These are phyloP conservation scores for Diaporthe vexans DNA, from an alignment of 2,329 filamentous ascomycete genomes.

Conservation along the genomic window DNA sequence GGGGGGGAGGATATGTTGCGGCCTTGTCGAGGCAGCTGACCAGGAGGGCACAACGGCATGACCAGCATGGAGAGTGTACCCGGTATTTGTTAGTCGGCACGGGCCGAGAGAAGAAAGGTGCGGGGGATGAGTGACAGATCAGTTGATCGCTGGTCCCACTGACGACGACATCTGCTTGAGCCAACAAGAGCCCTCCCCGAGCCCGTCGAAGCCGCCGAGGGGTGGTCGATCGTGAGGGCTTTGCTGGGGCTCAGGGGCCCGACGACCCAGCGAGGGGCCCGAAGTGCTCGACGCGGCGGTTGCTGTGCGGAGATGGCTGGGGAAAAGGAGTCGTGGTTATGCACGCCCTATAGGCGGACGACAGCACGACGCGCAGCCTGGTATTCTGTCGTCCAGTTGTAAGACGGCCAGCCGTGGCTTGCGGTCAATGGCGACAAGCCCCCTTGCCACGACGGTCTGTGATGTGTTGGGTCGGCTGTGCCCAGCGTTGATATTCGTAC, in stretches of 20 bases:
- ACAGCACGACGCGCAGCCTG: slow-evolving; percentile 2
- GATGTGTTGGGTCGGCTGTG: slow-evolving; percentile 4
- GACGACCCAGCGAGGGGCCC: not conserved
- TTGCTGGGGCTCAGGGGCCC: not conserved
- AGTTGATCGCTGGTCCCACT: not conserved
- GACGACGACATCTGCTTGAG: not conserved
- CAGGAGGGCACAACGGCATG: not conserved
- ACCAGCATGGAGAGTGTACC: not conserved
- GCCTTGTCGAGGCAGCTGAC: slow-evolving; percentile 12
- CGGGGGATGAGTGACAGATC: slow-evolving; percentile 22
- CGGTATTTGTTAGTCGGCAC: slow-evolving; percentile 11
- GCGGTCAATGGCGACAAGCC: too few species aligned
- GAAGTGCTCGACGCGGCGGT: not conserved
- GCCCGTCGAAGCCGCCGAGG: slow-evolving; percentile 17
- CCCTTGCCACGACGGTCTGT: not conserved
- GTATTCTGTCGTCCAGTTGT: not conserved
- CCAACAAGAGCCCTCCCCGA: not conserved
- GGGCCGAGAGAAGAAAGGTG: slow-evolving; percentile 13
- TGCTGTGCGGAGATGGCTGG: not conserved
- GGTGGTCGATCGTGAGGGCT: not conserved
- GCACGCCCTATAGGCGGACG: not conserved
- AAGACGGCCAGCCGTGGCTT: too few species aligned
- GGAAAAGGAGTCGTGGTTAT: not conserved
- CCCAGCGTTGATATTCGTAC: slow-evolving; percentile 20
- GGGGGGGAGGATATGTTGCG: not conserved